Evolutionary conservation across 2,329 filamentous ascomycete species (phyloP).

Genomic region (Sporothrix humicola): DNA sequence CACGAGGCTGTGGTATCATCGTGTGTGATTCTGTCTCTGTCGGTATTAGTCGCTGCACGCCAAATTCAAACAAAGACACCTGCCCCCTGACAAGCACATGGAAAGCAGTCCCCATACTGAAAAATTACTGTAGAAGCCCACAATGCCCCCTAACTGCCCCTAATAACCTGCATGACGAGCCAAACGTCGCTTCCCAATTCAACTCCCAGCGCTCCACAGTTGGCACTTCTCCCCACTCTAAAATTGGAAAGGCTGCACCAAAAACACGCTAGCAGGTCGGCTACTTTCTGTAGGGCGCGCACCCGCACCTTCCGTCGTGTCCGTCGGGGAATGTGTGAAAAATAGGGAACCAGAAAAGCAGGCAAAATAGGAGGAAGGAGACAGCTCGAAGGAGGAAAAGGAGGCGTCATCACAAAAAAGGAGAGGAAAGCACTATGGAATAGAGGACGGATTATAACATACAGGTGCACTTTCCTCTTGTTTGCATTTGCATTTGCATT

Average conservation of each 20-base stretch:
- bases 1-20: slow-evolving; percentile 5
- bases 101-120: too few species aligned
- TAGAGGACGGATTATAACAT: too few species aligned
- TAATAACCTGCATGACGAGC: not conserved
- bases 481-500: not conserved
- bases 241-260: not conserved
- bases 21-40: not conserved
- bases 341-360: not conserved
- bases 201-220: not conserved
- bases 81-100: not conserved
- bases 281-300: slow-evolving; percentile 1
- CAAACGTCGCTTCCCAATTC: not conserved
- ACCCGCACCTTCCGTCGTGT: slow-evolving; percentile 21
- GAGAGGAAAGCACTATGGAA: not conserved
- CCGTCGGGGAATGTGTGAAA: not conserved
- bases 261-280: not conserved
- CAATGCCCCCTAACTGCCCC: not conserved
- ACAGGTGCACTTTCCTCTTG: not conserved
- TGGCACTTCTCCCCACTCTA: slow-evolving; percentile 2
- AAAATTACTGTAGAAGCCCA: not conserved
- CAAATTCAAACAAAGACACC: not conserved
- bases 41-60: not conserved
- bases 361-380: not conserved
- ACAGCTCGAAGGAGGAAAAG: not conserved
- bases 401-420: not conserved